Evolutionary conservation across 2,329 filamentous ascomycete genomes (phyloP).

Genomic region (Biscogniauxia marginata): DNA sequence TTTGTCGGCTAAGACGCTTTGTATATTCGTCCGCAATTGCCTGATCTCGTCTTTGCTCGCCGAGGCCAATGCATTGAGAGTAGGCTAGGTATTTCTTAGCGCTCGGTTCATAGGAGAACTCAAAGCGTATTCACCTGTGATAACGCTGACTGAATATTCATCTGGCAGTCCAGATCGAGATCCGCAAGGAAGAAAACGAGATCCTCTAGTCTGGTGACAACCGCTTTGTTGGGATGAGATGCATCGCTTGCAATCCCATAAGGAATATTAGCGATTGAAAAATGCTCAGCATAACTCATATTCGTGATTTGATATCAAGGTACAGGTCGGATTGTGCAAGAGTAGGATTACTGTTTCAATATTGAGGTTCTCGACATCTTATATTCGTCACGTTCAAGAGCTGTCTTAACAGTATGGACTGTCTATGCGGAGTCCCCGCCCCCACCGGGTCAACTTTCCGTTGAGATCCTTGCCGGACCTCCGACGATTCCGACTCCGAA

Average conservation of each 20-base stretch:
- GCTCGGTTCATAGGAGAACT: neutral
- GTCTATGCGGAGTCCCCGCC: neutral
- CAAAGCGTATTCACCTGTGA: conserved; percentile 9
- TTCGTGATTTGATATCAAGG: neutral
- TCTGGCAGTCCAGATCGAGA: conserved; percentile 30
- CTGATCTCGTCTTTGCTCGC: conserved; percentile 14
- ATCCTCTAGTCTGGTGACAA: conserved; percentile 50
- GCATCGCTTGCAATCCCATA: conserved; percentile 49
- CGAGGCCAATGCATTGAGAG: conserved; percentile 20
- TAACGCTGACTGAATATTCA: conserved; percentile 11
- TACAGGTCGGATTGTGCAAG: neutral
- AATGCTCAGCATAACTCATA: conserved; percentile 37
- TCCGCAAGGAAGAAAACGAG: conserved; percentile 51
- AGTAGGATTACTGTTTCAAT: neutral
- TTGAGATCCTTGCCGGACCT: neutral
- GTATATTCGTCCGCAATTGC: conserved; percentile 18
- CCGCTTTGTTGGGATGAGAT: conserved; percentile 37
- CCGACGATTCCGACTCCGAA: neutral
- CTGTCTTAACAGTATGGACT: neutral
- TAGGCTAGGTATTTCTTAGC: conserved; percentile 18
- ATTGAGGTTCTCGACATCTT: neutral
- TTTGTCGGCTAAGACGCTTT: conserved; percentile 15
- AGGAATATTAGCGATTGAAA: conserved; percentile 52
- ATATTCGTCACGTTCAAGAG: neutral
- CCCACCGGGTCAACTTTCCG: neutral